Conservation (phyloP, 2,329 filamentous ascomycete genomes). For the Penicillium olsonii region DNA sequence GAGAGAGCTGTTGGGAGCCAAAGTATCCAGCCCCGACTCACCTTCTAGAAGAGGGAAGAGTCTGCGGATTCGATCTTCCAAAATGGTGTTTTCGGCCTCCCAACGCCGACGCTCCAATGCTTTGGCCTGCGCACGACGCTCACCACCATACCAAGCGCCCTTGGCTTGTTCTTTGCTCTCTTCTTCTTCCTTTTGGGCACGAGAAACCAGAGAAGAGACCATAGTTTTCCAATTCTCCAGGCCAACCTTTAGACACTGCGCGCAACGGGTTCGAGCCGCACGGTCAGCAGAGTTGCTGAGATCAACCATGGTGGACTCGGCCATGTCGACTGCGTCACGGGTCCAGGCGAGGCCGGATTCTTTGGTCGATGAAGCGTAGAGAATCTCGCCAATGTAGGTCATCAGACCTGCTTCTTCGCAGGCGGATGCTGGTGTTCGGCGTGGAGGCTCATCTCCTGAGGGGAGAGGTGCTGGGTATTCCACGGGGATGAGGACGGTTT, state of each 20-base stretch:
- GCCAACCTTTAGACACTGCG: slow-evolving; percentile 74
- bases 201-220: slow-evolving; percentile 64
- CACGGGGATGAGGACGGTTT: slow-evolving; percentile 53
- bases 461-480: slow-evolving; percentile 70
- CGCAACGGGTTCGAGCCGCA: slow-evolving; percentile 63
- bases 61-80: slow-evolving; percentile 36
- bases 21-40: slow-evolving; percentile 29
- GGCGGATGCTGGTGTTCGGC: slow-evolving; percentile 63
- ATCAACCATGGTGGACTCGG: slow-evolving; percentile 63
- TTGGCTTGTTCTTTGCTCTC: slow-evolving; percentile 36
- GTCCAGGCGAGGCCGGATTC: slow-evolving; percentile 86
- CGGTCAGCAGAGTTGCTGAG: slow-evolving; percentile 31
- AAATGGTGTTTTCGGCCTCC: slow-evolving; percentile 43
- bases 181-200: slow-evolving; percentile 38
- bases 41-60: slow-evolving; percentile 35
- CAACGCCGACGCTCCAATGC: slow-evolving; percentile 36
- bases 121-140: slow-evolving; percentile 30
- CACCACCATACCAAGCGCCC: slow-evolving; percentile 36
- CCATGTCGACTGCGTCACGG: slow-evolving; percentile 77
- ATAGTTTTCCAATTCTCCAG: slow-evolving; percentile 82
- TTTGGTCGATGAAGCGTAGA: slow-evolving; percentile 68
- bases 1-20: slow-evolving; percentile 33
- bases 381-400: slow-evolving; percentile 90
- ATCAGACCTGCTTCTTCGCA: slow-evolving; percentile 87
- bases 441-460: slow-evolving; percentile 68